Evolutionary conservation across 1,284 basidiomycete genomes (phyloP).

Genomic region (Ceratorhiza oryzae-sativae): DNA sequence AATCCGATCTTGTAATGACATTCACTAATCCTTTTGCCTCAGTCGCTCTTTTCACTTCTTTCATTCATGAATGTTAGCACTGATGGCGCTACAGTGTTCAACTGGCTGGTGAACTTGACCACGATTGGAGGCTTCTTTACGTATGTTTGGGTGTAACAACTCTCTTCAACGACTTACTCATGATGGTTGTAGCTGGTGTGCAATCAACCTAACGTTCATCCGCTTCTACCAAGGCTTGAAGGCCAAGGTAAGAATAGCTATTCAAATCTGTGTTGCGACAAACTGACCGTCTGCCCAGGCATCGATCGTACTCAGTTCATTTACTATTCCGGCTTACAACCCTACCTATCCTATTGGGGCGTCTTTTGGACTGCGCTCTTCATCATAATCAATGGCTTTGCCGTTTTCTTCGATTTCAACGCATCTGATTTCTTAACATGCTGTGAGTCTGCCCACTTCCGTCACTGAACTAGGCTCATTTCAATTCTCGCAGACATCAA

Average conservation of each 20-base stretch:
- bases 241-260: slow-evolving; percentile 45
- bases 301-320: slow-evolving; percentile 61
- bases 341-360: slow-evolving; percentile 51
- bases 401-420: slow-evolving; percentile 69
- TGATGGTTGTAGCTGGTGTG: slow-evolving; percentile 9
- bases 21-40: slow-evolving; percentile 44
- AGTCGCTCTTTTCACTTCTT: slow-evolving; percentile 58
- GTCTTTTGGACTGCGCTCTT: slow-evolving; percentile 47
- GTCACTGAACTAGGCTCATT: neutral
- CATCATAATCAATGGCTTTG: slow-evolving; percentile 61
- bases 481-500: slow-evolving; percentile 42
- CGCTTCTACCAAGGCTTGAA: slow-evolving; percentile 55
- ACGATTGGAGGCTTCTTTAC: slow-evolving; percentile 68
- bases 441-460: slow-evolving; percentile 56
- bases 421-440: slow-evolving; percentile 66
- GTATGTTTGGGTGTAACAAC: slow-evolving; percentile 54
- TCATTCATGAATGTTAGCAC: slow-evolving; percentile 59
- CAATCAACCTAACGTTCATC: slow-evolving; percentile 53
- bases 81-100: slow-evolving; percentile 51
- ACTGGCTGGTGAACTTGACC: slow-evolving; percentile 65
- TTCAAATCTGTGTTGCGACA: neutral
- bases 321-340: slow-evolving; percentile 66
- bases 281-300: slow-evolving; percentile 43
- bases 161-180: no score
- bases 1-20: slow-evolving; percentile 2